These are phyloP conservation scores for Monosporozyma solicola DNA, from an alignment of 805 yeast genomes.

Conservation along the genomic window DNA sequence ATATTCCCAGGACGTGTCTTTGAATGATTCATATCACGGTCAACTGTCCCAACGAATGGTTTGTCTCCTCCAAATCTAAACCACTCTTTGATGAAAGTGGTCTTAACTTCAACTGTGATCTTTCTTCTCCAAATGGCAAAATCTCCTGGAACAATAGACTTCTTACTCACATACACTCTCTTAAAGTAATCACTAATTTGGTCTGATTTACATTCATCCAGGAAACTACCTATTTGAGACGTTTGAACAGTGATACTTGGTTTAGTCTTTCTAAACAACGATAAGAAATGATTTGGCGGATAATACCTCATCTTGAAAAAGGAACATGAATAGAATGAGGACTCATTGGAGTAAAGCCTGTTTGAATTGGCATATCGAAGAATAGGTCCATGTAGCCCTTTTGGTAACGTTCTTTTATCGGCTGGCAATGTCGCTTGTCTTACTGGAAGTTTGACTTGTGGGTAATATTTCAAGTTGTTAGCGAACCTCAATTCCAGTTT, in stretches of 20 bases:
- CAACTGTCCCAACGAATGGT: slow-evolving; percentile 10
- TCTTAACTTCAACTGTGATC: slow-evolving; percentile 10
- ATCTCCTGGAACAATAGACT: slow-evolving; percentile 16
- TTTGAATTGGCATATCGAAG: slow-evolving; percentile 3
- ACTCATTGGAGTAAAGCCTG: slow-evolving; percentile 8
- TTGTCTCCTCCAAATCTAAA: slow-evolving; percentile 12
- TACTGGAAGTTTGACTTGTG: background rate
- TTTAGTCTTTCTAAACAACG: slow-evolving; percentile 22
- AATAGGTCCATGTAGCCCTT: slow-evolving; percentile 6
- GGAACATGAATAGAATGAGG: slow-evolving; percentile 16
- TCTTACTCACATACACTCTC: slow-evolving; percentile 1
- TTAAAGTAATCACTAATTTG: slow-evolving; percentile 10
- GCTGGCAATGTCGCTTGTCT: background rate
- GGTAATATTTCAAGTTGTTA: background rate
- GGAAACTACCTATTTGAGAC: background rate
- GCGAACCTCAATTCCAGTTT: background rate
- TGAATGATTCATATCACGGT: background rate
- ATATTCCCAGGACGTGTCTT: background rate
- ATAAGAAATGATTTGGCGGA: slow-evolving; percentile 25
- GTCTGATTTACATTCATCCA: slow-evolving; percentile 1
- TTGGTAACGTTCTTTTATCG: background rate
- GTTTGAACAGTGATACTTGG: slow-evolving; percentile 20
- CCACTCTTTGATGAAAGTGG: slow-evolving; percentile 20
- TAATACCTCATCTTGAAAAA: slow-evolving; percentile 19
- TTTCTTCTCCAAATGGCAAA: slow-evolving; percentile 21